Evolutionary conservation across 306 rosid genomes (phyloP), one percentile per base, ranked within the genome.

Genomic region (Lathyrus sativus): DNA sequence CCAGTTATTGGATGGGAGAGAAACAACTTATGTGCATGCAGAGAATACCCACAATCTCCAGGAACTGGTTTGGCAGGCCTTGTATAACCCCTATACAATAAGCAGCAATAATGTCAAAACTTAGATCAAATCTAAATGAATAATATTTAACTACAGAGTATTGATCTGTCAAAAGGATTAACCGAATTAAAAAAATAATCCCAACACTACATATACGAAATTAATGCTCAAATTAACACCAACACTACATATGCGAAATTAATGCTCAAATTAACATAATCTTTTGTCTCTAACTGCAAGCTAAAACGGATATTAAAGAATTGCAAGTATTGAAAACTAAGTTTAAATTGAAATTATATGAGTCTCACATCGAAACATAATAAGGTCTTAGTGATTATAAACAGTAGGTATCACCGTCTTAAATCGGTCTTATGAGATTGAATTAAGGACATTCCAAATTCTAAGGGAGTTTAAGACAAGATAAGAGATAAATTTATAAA

Each of bases 21-120:
- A 61, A 61, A 62, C 80, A 88, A 72, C 45, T 71, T 83, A 80
- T 88, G 88, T 9, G 97, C 99, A 51, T 93, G 99, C 83, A 93
- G 73, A 75, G 66, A 41, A 77, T 88, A 90, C 62, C 99, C 96
- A 84, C 90, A 85, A 75, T 93, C 97, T 65, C 99, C 99, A 22
- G 99, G 98, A 78, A 90, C 91, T 48, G 98, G 86, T 58, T 80
- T 86, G n/a, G 56, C 22, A 24, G 96, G 96, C 67, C 85, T 86
- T 44, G 46, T 74, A 82, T 90, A 93, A n/a, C 96, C 97, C 70
- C 97, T 93, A 46, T 18, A 59, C 13, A 57, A 49, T 14, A 22
- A 43, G 24, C 41, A 45, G 42, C 71, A 50, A 71, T 43, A 50
- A 71, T 43, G 35, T 5, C 5, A n/a, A 61, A 65, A 42, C 14